Evolutionary conservation across 345 rosid species (phyloP).

Genomic region (Citrus trifoliata): DNA sequence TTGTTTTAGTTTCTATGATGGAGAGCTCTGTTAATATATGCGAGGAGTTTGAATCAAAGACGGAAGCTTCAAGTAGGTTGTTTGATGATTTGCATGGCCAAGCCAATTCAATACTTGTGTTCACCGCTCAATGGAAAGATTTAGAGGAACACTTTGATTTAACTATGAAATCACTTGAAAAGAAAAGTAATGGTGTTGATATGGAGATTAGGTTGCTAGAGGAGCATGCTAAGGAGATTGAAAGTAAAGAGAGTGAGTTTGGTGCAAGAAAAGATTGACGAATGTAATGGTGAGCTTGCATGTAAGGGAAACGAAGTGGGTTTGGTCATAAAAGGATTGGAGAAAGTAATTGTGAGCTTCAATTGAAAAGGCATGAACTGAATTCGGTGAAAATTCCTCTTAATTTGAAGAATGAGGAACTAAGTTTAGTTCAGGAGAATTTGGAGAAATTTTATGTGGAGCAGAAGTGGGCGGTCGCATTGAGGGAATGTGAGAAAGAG

Average conservation of each 20-base stretch:
- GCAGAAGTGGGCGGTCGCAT: too few species aligned
- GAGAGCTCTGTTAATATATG: not conserved
- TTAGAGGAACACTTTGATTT: not conserved
- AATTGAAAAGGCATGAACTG: too few species aligned
- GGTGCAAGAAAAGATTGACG: conserved; percentile 2
- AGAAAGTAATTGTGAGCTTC: too few species aligned
- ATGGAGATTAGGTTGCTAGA: not conserved
- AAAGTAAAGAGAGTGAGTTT: not conserved
- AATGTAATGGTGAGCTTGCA: conserved; percentile 7
- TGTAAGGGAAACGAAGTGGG: not conserved
- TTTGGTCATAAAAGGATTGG: not conserved
- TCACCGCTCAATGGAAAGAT: too few species aligned
- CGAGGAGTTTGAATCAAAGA: not conserved
- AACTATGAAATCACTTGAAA: not conserved
- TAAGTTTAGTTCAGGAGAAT: too few species aligned
- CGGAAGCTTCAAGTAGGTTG: not conserved
- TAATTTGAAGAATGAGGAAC: too few species aligned
- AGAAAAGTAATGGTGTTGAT: not conserved
- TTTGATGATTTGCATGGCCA: not conserved
- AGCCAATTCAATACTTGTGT: too few species aligned
- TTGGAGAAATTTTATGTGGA: too few species aligned
- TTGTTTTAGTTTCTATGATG: not conserved
- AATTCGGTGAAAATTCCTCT: too few species aligned
- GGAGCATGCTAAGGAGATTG: not conserved
- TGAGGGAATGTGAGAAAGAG: not conserved